These are phyloP conservation scores for Suillus hirtellus DNA, from an alignment of 768 basidiomycete species.

Conservation along the genomic window DNA sequence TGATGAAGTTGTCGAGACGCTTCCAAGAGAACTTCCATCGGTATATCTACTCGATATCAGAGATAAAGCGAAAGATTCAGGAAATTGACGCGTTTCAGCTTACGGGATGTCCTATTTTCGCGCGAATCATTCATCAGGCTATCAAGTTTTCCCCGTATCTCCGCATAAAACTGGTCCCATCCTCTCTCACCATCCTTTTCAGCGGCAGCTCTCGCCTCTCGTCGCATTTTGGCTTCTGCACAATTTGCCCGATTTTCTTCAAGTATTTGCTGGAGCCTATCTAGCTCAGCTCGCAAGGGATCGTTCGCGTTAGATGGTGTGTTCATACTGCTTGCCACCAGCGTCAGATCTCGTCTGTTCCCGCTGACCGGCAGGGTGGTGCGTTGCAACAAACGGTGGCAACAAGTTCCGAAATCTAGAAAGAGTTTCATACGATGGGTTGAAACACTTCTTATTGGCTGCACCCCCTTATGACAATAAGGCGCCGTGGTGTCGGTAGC, in stretches of 20 bases:
- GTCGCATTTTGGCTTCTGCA: slow-evolving; percentile 4
- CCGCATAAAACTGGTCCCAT: not conserved
- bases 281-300: not conserved
- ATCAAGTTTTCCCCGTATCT: slow-evolving; percentile 4
- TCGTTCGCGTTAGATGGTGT: not conserved
- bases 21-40: slow-evolving; percentile 11
- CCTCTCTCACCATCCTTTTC: not conserved
- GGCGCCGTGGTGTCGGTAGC: not conserved
- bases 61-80: not conserved
- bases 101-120: slow-evolving; percentile 3
- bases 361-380: not conserved
- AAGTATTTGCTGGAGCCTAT: slow-evolving; percentile 8
- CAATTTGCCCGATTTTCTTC: slow-evolving; percentile 6
- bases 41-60: not conserved
- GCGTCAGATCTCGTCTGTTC: not conserved
- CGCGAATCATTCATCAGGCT: not conserved
- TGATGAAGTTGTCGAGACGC: slow-evolving; percentile 8
- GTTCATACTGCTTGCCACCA: not conserved
- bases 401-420: not conserved
- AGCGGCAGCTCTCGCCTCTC: not conserved
- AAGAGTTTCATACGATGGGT: not conserved
- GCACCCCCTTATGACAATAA: not conserved
- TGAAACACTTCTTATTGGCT: not conserved
- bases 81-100: slow-evolving; percentile 1
- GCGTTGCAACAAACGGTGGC: not conserved